Evolutionary conservation across 768 basidiomycete species (phyloP).

Genomic region (Mycena leptocephala): DNA sequence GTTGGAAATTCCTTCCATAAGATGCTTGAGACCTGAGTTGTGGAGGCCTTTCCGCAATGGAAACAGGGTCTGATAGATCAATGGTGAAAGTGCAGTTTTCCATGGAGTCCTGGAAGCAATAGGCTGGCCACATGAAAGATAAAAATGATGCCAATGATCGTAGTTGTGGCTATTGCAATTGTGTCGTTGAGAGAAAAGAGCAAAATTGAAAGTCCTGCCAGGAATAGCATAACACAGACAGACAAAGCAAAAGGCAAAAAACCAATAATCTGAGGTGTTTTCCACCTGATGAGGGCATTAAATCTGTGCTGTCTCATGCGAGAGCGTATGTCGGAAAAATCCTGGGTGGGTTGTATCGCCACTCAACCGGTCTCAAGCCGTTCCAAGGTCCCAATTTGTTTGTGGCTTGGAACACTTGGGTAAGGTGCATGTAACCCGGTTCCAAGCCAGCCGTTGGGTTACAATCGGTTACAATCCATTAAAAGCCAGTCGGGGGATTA

Average conservation of each 20-base stretch:
- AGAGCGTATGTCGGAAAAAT: too few relatives aligned
- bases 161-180: slow-evolving; percentile 32
- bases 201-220: slow-evolving; percentile 35
- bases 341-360: too few relatives aligned
- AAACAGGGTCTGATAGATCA: slow-evolving; percentile 26
- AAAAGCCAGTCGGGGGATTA: too few relatives aligned
- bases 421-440: too few relatives aligned
- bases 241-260: slow-evolving; percentile 37
- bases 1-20: neutral
- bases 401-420: too few relatives aligned
- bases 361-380: too few relatives aligned
- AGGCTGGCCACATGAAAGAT: slow-evolving; percentile 36
- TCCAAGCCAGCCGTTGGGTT: too few relatives aligned
- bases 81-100: slow-evolving; percentile 39
- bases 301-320: slow-evolving; percentile 31
- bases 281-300: slow-evolving; percentile 26
- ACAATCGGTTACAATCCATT: too few relatives aligned
- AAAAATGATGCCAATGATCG: slow-evolving; percentile 27
- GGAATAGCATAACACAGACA: slow-evolving; percentile 40
- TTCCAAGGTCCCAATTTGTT: too few relatives aligned
- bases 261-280: slow-evolving; percentile 36
- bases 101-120: slow-evolving; percentile 38
- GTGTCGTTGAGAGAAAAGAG: slow-evolving; percentile 33
- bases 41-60: slow-evolving; percentile 4
- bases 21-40: neutral